Evolutionary conservation across 352 stramenopile species (phyloP), one percentile per base, ranked within the genome.

Genomic region (Phytophthora pistaciae): DNA sequence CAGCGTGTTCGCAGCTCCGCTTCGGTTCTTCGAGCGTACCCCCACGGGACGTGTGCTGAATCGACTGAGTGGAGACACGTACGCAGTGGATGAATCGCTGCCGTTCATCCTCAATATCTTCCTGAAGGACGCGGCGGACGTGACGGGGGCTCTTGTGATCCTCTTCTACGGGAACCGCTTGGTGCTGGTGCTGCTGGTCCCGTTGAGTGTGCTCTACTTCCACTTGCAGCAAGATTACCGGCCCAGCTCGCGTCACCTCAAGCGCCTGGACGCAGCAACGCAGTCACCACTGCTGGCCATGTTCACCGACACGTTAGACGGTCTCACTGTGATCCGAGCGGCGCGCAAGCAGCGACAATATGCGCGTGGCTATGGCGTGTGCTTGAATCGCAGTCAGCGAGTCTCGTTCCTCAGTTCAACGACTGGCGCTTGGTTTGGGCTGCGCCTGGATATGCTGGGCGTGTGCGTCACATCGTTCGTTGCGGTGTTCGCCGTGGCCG

Each of bases 81-180:
- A 95, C 58, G 74, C 82, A 3, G 79, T 97, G 8, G 91, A 97
- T 70, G 89, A 97, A 65, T 93, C 87, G 16, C 71, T 97, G 14
- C 92, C 93, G 7, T 97, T 98, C 56, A 90, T 91, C 49, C 77
- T 97, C 56, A 97, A 97, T 63, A 87, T 97, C 40, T 95, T 96
- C 54, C 68, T 98, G 13, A 93, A 91, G 40, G 90, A 98, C 68
- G 67, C 85, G 13, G 81, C 87, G 1, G 88, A 93, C 11, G 77
- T 98, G 6, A 23, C 84, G 4, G 91, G 90, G 0, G 81, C 89
- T 2, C 82, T 96, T 29, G 80, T 75, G 0, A 91, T 97, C 46
- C 79, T 97, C 10, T 88, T 92, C 18, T 93, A 92, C 50, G 85
- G 85, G 14, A 97, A 94, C 63, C 79, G 78, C 33, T 80, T 91